Base-by-base conservation (phyloP, 768 basidiomycete genomes). In the Pleurotus pulmonarius region DNA sequence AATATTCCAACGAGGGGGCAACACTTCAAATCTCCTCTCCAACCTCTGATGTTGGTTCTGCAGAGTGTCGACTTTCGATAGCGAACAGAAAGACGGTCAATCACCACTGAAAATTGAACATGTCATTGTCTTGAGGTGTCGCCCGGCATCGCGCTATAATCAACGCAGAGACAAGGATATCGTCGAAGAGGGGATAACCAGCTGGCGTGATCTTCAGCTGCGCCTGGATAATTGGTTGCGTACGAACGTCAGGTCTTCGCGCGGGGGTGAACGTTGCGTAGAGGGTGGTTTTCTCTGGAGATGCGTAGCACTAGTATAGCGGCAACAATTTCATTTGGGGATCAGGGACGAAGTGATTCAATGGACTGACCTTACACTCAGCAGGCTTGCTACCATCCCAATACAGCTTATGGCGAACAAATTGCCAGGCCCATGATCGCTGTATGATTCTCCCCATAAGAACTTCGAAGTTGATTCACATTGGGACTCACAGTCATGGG, bases 151-250 rank as follows among this genome's bases (percentile, higher is more conserved):
- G 67, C 59, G 73, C 73, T n/a, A 70, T 26, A 40, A 72, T 67
- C 29, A 73, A 59, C 2, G 63, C 64, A 15, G 71, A 71, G 5
- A 71, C 55, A 11, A 74, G 39, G 34, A 74, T 69, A 41, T 74
- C 68, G 49, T 74, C 71, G 43, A 70, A 61, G n/a, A 64, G 51
- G 9, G 58, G 56, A 18, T 66, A 62, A 4, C 68, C 73, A 26
- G 62, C 58, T 9, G 66, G 65, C 18, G 49, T 64, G n/a, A 69
- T 49, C 46, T 64, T 64, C 26, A 70, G 59, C 22, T 59, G 58
- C 15, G 68, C 29, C 34, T 57, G 41, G 11, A n/a, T 16, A 12
- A 39, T 34, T 5, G 59, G 49, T 8, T 57, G 15, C 60, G 39
- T 9, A 56, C 58, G n/a, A 49, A 39, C 9, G 58, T 56, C 7